Percentiles rank a stretch among this genome's conserved stretches.
Evolutionary conservation across 768 basidiomycete genomes (phyloP).

Genomic region (Termitomyces heimii): DNA sequence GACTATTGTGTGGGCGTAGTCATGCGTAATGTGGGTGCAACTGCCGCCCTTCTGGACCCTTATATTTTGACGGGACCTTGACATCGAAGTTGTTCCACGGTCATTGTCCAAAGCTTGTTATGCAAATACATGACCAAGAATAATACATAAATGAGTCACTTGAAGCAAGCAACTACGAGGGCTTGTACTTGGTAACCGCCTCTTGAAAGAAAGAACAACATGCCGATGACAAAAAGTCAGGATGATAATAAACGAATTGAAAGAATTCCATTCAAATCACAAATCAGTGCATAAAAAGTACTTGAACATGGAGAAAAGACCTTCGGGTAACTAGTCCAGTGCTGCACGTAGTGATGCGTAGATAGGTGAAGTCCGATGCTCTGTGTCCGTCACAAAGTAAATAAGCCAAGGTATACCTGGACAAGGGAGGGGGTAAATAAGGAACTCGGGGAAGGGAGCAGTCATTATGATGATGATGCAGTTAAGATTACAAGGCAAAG

Average conservation of each 20-base stretch:
- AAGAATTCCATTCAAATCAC: background rate
- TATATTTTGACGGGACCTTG: background rate
- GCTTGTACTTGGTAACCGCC: background rate
- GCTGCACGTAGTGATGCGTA: background rate
- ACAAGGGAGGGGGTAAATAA: background rate
- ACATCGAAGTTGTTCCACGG: background rate
- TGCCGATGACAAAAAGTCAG: background rate
- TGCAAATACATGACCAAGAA: background rate
- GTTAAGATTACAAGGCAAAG: background rate
- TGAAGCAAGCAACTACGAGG: background rate
- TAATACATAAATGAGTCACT: conserved; percentile 1
- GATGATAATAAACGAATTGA: background rate
- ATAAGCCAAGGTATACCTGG: background rate
- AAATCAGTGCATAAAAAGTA: background rate
- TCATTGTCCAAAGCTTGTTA: background rate
- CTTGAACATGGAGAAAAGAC: conserved; percentile 1
- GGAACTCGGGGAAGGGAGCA: background rate
- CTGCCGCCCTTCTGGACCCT: conserved; percentile 1
- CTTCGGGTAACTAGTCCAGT: background rate
- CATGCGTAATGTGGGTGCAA: background rate
- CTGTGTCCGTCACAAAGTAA: background rate
- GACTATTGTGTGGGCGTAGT: conserved; percentile 10
- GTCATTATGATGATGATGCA: background rate
- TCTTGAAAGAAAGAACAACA: background rate
- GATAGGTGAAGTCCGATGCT: background rate